A percentile compares a stretch with the other conserved stretches of the same genome.
Conservation (phyloP, 176 grass and related monocot genomes). For the Hordeum marinum region DNA sequence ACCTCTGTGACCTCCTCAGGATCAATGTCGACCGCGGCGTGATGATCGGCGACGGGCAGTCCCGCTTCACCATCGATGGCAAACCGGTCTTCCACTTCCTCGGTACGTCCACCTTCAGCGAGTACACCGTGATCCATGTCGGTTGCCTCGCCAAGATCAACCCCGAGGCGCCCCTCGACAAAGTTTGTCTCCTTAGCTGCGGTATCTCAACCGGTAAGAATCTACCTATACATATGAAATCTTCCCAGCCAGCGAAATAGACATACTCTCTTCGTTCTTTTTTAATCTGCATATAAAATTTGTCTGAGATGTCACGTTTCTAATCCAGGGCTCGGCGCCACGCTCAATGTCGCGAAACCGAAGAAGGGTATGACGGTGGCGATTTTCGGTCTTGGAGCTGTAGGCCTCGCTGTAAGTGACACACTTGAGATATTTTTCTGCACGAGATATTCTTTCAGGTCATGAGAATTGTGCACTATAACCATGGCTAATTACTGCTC, state of each 20-base stretch:
- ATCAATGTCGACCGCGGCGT: background rate
- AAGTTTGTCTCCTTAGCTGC: background rate
- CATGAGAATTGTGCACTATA: background rate
- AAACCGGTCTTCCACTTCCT: background rate
- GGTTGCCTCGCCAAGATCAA: background rate
- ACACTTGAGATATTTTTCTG: too few species aligned
- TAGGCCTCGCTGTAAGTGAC: background rate
- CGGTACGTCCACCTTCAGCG: background rate
- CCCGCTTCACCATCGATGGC: background rate
- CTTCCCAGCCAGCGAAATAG: background rate
- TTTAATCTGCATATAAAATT: too few species aligned
- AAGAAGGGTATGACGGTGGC: background rate
- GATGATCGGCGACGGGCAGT: background rate
- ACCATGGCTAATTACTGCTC: too few species aligned
- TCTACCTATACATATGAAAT: background rate
- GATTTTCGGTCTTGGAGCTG: background rate
- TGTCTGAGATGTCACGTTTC: background rate
- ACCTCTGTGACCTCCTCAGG: background rate
- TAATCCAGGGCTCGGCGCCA: background rate
- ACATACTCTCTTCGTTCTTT: background rate
- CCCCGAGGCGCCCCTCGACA: background rate
- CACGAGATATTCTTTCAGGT: too few species aligned
- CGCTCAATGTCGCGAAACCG: background rate
- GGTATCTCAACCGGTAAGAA: background rate
- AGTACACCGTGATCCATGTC: background rate